Evolutionary conservation across 768 basidiomycete genomes (phyloP).

Genomic region (Pisolithus marmoratus): DNA sequence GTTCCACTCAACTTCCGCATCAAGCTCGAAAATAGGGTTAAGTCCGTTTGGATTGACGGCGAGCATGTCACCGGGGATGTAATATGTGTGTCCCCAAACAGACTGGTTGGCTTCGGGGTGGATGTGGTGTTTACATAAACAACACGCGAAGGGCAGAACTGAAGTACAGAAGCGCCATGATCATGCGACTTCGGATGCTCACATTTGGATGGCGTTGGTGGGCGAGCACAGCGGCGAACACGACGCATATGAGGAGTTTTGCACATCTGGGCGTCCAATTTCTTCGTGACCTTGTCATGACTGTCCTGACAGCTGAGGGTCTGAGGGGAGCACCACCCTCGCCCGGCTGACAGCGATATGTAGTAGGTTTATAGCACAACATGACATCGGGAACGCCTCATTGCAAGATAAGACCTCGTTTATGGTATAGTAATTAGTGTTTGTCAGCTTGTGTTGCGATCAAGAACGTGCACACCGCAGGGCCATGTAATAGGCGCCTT

Average conservation of each 20-base stretch:
- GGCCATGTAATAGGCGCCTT: no score
- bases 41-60: constrained; percentile 29
- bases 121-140: neutral
- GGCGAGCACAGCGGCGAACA: neutral
- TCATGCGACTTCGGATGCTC: neutral
- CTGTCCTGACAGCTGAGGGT: neutral
- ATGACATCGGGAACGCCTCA: no score
- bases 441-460: no score
- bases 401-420: no score
- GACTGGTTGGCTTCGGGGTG: neutral
- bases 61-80: constrained; percentile 26
- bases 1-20: constrained; percentile 34
- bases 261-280: neutral
- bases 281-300: neutral
- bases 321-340: no score
- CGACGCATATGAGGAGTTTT: neutral
- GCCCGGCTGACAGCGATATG: no score
- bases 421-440: no score
- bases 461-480: no score
- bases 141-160: neutral
- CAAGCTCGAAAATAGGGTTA: constrained; percentile 40
- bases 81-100: constrained; percentile 14
- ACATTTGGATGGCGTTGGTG: neutral
- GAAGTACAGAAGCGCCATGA: neutral
- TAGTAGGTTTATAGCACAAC: no score